phyloP scores from a whole-genome alignment of 805 yeast species.

The Metschnikowia gruessii region DNA sequence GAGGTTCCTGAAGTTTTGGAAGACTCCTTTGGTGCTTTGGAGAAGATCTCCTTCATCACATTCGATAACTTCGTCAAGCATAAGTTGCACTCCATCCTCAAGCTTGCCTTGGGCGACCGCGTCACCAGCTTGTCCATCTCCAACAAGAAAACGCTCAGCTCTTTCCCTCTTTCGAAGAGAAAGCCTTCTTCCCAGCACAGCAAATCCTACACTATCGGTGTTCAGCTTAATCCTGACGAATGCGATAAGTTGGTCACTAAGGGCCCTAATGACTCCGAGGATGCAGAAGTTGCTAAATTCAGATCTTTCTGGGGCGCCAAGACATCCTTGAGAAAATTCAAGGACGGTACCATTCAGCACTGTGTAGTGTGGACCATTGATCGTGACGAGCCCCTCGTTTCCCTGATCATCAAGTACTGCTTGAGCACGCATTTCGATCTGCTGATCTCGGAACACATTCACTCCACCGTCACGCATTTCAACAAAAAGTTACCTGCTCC shows the following conservation, averaged over 20 bases:
- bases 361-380: conserved; percentile 80
- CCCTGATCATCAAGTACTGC: conserved; percentile 61
- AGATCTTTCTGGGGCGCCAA: conserved; percentile 86
- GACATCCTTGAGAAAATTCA: conserved; percentile 85
- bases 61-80: conserved; percentile 63
- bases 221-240: conserved; percentile 66
- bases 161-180: conserved; percentile 49
- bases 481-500: conserved; percentile 57
- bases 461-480: conserved; percentile 43
- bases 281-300: conserved; percentile 58
- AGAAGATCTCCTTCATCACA: conserved; percentile 67
- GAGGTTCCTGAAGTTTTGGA: conserved; percentile 42
- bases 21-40: conserved; percentile 61
- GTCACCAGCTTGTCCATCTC: conserved; percentile 37
- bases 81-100: conserved; percentile 57
- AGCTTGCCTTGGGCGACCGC: conserved; percentile 55
- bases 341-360: conserved; percentile 86
- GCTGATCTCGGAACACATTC: conserved; percentile 34
- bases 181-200: conserved; percentile 43
- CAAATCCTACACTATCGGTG: conserved; percentile 49
- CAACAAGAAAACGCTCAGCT: conserved; percentile 21
- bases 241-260: conserved; percentile 80
- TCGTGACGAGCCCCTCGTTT: conserved; percentile 57
- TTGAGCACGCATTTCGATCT: conserved; percentile 61
- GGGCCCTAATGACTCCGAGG: conserved; percentile 65